phyloP scores from a whole-genome alignment of 2,329 filamentous ascomycete genomes.

The Colletotrichum aenigma region DNA sequence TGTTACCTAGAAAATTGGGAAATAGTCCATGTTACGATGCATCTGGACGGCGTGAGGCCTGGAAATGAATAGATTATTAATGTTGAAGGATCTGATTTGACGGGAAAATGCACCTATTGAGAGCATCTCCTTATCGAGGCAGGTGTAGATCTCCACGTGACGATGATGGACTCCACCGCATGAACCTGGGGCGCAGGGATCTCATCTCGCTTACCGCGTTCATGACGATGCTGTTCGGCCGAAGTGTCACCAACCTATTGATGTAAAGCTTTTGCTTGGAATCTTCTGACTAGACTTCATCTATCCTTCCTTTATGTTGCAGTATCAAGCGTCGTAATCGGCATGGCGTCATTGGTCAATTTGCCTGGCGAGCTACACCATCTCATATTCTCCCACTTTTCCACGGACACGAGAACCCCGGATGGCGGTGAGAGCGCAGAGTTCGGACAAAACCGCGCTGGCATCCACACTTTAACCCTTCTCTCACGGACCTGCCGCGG shows the following conservation, averaged over 20 bases:
- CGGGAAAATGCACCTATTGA: background rate
- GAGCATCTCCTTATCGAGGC: background rate
- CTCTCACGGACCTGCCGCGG: background rate
- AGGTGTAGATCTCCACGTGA: background rate
- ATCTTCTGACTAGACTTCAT: background rate
- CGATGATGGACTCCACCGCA: background rate
- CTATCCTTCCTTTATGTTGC: background rate
- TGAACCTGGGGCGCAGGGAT: background rate
- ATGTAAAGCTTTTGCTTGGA: background rate
- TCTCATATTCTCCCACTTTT: background rate
- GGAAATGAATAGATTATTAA: background rate
- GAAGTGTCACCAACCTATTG: background rate
- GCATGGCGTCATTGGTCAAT: background rate
- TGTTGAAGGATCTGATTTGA: background rate
- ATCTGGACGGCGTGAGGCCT: background rate
- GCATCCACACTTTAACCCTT: background rate
- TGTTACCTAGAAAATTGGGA: background rate
- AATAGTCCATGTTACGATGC: background rate
- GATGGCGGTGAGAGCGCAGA: background rate
- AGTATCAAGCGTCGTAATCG: background rate
- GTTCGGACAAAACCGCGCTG: background rate
- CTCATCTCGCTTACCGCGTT: background rate
- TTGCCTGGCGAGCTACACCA: background rate
- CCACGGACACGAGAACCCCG: background rate
- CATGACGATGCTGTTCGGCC: background rate